Base-by-base conservation (phyloP, 352 stramenopile species). In the Globisporangium solare region DNA sequence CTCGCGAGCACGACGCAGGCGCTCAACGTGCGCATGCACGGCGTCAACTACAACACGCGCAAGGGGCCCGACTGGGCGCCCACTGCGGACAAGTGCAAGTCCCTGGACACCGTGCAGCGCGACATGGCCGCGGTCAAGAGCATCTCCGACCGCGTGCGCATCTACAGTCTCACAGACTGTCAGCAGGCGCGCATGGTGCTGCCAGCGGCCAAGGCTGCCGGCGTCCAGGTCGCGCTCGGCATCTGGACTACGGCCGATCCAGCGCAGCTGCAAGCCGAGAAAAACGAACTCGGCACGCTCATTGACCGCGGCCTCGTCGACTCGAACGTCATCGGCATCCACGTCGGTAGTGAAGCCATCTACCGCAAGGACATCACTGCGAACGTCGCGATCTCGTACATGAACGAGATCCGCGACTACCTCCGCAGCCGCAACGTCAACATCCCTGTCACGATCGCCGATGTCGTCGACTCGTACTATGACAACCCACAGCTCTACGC, bases 21-120 rank as follows among this genome's bases (percentile, higher is more conserved):
- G 42, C 62, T 82, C 46, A 79, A 80, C 51, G 74, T 85, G 47
- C 76, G 69, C 35, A 67, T 92, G 54, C 72, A 77, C 27, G 79
- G 82, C n/a, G 63, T 89, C 57, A 89, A 92, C 70, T 92, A 89
- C 68, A 88, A 85, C 68, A 67, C 75, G 17, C 77, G 79, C 45
- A 86, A 77, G 51, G 75, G 66, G 0, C 64, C 70, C 3, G 78
- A 89, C 48, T 89, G 74, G 74, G 61, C 59, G 0, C 6, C 72
- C 5, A 45, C 67, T 12, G 65, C 52, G 17, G 15, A 68, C 32
- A 66, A 63, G 22, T 92, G 82, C 65, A 90, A 89, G 63, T 61
- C 59, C 2, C 47, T 47, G 24, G 46, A 61, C 4, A 63, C 86
- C 47, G 67, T 92, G 43, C 54, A 69, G 31, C 58, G 64, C 18